A percentile compares a stretch with the other conserved stretches of the same genome.
Conservation (phyloP, 805 yeast genomes). For the Sugiyamaella chiloensis region DNA sequence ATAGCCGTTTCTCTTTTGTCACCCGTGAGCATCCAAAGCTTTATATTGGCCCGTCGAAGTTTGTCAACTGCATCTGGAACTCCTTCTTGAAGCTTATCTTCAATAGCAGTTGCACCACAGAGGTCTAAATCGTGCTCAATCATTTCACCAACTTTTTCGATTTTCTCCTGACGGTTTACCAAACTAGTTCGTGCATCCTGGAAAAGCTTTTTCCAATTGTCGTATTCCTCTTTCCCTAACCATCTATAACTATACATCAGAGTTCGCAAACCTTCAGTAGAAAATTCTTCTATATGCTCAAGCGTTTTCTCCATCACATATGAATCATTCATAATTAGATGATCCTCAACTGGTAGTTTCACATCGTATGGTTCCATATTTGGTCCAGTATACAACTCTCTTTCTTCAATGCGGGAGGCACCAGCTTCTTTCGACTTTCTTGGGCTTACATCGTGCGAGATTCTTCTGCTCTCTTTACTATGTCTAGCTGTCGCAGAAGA, state of each 20-base stretch:
- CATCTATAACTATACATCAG: slow-evolving; percentile 77
- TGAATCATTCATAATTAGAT: slow-evolving; percentile 64
- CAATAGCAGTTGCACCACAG: slow-evolving; percentile 94
- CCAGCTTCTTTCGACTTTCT: slow-evolving; percentile 7
- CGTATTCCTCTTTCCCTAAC: slow-evolving; percentile 57
- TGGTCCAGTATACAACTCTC: background rate
- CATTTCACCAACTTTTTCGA: slow-evolving; percentile 68
- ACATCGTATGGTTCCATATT: slow-evolving; percentile 3
- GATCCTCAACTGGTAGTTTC: slow-evolving; percentile 43
- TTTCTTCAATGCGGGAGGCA: slow-evolving; percentile 8
- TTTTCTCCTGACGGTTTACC: slow-evolving; percentile 57
- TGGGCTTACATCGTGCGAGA: background rate
- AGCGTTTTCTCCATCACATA: slow-evolving; percentile 78
- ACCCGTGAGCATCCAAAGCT: slow-evolving; percentile 98
- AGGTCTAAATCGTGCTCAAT: slow-evolving; percentile 69
- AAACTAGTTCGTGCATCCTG: slow-evolving; percentile 75
- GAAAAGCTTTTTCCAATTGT: slow-evolving; percentile 64
- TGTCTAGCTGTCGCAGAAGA: slow-evolving; percentile 5
- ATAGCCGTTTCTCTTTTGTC: slow-evolving; percentile 98
- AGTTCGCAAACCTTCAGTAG: slow-evolving; percentile 92
- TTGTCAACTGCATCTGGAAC: slow-evolving; percentile 94
- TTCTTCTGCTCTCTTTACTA: slow-evolving; percentile 2
- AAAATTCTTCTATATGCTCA: slow-evolving; percentile 88
- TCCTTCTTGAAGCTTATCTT: slow-evolving; percentile 95
- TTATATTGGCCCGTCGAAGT: slow-evolving; percentile 87